Evolutionary conservation across 345 rosid genomes (phyloP).

Genomic region (Eucalyptus lansdowneana): DNA sequence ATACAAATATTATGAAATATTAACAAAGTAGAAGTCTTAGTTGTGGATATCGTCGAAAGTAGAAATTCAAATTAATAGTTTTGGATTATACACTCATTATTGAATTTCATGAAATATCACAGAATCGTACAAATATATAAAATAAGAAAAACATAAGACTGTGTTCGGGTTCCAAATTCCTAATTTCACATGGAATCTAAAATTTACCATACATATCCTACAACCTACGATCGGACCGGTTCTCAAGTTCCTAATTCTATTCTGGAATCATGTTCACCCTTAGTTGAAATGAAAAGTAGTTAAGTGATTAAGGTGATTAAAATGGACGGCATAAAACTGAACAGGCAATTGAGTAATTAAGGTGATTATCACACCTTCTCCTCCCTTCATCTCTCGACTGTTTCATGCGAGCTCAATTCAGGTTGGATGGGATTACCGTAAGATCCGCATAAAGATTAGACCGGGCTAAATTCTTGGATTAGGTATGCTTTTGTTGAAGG

Average conservation of each 20-base stretch:
- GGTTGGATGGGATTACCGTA: neutral
- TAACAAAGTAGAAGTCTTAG: too few species aligned
- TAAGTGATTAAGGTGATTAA: neutral
- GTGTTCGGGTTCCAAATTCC: accelerated
- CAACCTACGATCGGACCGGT: accelerated
- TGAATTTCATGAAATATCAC: accelerated
- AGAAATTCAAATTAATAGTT: accelerated
- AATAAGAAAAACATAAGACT: too few species aligned
- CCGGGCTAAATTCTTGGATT: neutral
- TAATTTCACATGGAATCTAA: accelerated
- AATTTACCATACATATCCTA: too few species aligned
- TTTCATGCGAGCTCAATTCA: neutral
- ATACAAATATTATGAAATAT: too few species aligned
- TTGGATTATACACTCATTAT: too few species aligned
- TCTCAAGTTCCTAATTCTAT: too few species aligned
- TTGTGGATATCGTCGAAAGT: accelerated
- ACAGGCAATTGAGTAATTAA: neutral
- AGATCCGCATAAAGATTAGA: neutral
- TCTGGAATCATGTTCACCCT: accelerated
- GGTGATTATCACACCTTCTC: neutral
- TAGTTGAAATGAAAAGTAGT: neutral
- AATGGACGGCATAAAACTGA: neutral
- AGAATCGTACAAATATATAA: accelerated
- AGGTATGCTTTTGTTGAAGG: neutral
- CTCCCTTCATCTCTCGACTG: neutral